Percentiles rank a stretch among this genome's conserved stretches.
These are phyloP conservation scores for Pelargonium fulgidum DNA, from an alignment of 441 rosid species.

Conservation along the genomic window DNA sequence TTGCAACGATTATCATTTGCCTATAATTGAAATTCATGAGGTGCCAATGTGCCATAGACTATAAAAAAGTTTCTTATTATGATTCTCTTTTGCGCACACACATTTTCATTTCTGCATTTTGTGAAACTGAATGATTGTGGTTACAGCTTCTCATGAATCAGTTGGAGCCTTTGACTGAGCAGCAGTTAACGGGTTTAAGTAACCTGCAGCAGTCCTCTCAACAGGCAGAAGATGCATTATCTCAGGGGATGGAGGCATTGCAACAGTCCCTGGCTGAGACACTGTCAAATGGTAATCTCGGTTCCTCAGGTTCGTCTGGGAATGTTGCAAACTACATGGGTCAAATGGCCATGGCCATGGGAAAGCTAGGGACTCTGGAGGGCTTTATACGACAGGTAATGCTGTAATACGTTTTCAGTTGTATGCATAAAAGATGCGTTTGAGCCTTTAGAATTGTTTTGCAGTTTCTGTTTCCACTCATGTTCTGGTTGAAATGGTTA, in stretches of 20 bases:
- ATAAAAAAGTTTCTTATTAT: no score
- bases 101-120: neutral
- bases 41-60: neutral
- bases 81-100: neutral
- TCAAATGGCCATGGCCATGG: constrained; percentile 99
- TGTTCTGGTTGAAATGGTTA: neutral
- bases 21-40: neutral
- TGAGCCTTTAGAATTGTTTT: neutral
- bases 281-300: constrained; percentile 73
- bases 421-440: neutral
- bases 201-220: constrained; percentile 94
- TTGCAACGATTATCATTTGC: neutral
- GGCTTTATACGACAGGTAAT: constrained; percentile 85
- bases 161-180: constrained; percentile 89
- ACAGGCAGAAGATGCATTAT: constrained; percentile 94
- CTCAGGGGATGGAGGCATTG: constrained; percentile 96
- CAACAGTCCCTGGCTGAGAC: constrained; percentile 92
- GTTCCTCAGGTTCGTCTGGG: constrained; percentile 76
- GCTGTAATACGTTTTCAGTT: neutral
- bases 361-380: constrained; percentile 85
- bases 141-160: constrained; percentile 79
- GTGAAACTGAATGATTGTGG: constrained; percentile 10
- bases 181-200: constrained; percentile 59
- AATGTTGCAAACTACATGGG: constrained; percentile 97
- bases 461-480: neutral